Evolutionary conservation across 208 protist genomes (phyloP), one percentile per base, ranked within the genome.

Genomic region (Leishmania gerbilli): DNA sequence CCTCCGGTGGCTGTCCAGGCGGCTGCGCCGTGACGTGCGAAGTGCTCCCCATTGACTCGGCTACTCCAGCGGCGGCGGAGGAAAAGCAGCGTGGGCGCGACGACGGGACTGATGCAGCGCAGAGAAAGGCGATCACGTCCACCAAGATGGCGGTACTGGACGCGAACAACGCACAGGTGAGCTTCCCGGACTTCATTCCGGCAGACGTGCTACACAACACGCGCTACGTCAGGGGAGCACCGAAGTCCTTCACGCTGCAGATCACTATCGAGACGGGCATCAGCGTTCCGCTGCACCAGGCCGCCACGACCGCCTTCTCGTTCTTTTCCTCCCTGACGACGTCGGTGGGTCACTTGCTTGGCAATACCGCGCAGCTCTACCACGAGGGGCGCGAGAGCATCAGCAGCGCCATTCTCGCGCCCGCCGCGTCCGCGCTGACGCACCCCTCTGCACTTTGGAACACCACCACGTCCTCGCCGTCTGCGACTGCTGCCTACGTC

Each of bases 201-300:
- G 80, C 87, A 19, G 77, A 84, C 17, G 80, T 88, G n/a, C 53
- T 86, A 2, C 58, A 56, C 27, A 82, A 89, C 74, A 40, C 76
- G 21, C 82, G 77, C 72, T 95, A 89, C 79, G 65, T 88, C 37
- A 78, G 79, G 6, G 88, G 81, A 34, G 83, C 84, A 7, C 81
- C 72, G 2, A 71, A 56, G 15, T 82, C 88, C 4, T 40, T 95
- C 13, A 83, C 80, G 4, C 17, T 97, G 51, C 76, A 92, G 51
- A 24, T 96, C 49, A 91, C 89, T 24, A 89, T 97, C 69, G 77
- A 88, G 60, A 92, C 88, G 0, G 87, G 88, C 69, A 88, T 95
- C 31, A 94, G 90, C 80, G 87, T 95, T 1, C 77, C 90, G 9
- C 86, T 90, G 15, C 87, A 93, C 79, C 84, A 92, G 65, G 90